Evolutionary conservation across 768 basidiomycete species (phyloP).

Genomic region (Pisolithus orientalis): DNA sequence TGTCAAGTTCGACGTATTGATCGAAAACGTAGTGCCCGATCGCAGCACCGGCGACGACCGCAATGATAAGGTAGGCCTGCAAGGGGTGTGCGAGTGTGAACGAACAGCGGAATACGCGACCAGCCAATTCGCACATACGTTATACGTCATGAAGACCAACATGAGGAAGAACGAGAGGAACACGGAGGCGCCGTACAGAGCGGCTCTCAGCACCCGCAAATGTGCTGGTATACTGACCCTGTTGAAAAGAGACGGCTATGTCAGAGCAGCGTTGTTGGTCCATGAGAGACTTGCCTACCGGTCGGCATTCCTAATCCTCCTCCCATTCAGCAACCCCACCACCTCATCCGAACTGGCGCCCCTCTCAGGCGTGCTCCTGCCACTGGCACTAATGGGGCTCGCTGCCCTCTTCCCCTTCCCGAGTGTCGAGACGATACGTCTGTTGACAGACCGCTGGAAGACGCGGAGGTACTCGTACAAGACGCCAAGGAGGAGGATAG

Average conservation of each 20-base stretch:
- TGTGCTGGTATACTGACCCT: conserved; percentile 47
- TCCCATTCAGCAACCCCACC: conserved; percentile 46
- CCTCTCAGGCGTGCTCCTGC: conserved; percentile 35
- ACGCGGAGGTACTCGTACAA: conserved; percentile 75
- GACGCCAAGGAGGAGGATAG: conserved; percentile 62
- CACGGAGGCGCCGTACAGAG: conserved; percentile 68
- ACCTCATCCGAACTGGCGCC: conserved; percentile 38
- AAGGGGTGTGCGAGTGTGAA: background rate
- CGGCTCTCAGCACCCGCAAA: conserved; percentile 53
- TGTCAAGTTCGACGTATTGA: conserved; percentile 55
- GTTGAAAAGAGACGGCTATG: background rate
- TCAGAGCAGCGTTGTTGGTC: background rate
- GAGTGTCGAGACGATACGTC: conserved; percentile 46
- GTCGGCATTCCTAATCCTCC: conserved; percentile 26
- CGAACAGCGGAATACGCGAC: background rate
- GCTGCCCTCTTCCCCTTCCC: conserved; percentile 44
- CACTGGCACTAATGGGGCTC: conserved; percentile 27
- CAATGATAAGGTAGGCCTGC: conserved; percentile 80
- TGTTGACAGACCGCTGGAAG: conserved; percentile 54
- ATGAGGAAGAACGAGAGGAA: conserved; percentile 87
- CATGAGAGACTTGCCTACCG: conserved; percentile 36
- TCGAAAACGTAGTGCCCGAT: conserved; percentile 79
- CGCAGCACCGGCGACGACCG: conserved; percentile 78
- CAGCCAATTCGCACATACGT: conserved; percentile 44
- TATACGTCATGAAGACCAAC: conserved; percentile 97